Evolutionary conservation across 345 rosid species (phyloP), one percentile per base, ranked within the genome.

Genomic region (Euphorbia lathyris): DNA sequence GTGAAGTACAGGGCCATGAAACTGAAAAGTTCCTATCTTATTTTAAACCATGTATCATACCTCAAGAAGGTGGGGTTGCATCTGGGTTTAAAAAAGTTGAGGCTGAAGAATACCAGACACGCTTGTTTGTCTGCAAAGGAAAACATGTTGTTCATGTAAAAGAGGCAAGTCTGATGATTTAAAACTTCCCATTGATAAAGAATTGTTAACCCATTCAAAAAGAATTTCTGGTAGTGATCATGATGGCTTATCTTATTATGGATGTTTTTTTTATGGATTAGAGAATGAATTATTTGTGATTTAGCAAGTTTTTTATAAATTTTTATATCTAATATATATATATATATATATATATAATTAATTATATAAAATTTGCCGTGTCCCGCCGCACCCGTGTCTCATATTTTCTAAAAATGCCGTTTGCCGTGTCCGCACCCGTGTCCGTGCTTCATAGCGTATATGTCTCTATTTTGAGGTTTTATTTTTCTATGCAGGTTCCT

Each of bases 31-130:
- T 96, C 72, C 83, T 92, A 55, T 96, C 99, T 4, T 89, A 90
- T 76, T 96, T 96, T 65, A 96, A 96, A 79, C 99, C 99, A 50
- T 96, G 98, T 74, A 90, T 96, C 61, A 96, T 96, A 71, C 99
- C 99, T 26, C 88, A 86, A 68, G 89, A 96, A 80, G 99, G 99
- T 74, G 99, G 99, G 65, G 86, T 88, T 82, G 77, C 87, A 65
- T 84, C 98, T 34, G 97, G 98, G 63, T 92, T 90, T 73, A 90
- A 90, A 74, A 95, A 88, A 63, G 89, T 87, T 32, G 83, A 86
- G 69, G 91, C 83, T 2, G 88, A 88, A 76, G 96, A 92, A 78
- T 89, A 92, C 68, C 85, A 85, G 74, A 86, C 86, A 14, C 90
- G 96, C 67, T 75, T 96, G 71, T 89, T 87, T 85, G 86, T 90